phyloP scores from a whole-genome alignment of 768 basidiomycete species.

The Pisolithus sp. region DNA sequence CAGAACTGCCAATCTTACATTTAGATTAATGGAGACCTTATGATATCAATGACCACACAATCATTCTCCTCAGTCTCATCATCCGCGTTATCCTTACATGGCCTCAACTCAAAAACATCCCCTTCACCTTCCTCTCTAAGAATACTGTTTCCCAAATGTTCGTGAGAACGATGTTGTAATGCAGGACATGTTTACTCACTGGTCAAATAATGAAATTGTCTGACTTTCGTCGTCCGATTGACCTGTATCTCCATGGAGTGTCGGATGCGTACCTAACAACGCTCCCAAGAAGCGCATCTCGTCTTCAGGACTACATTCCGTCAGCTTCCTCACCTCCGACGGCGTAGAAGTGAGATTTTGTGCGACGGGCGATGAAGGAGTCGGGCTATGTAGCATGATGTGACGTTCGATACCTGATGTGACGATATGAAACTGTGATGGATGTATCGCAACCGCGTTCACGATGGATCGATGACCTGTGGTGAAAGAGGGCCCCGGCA shows the following conservation, averaged over 20 bases:
- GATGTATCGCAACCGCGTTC: slow-evolving; percentile 69
- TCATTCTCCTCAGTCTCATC: slow-evolving; percentile 18
- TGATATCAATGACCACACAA: slow-evolving; percentile 14
- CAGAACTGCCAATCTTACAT: too few relatives aligned
- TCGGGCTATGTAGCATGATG: slow-evolving; percentile 64
- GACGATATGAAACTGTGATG: slow-evolving; percentile 55
- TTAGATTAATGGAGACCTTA: slow-evolving; percentile 12
- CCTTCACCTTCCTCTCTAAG: slow-evolving; percentile 49
- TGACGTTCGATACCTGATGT: slow-evolving; percentile 72
- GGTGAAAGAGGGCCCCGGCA: not conserved
- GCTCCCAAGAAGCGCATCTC: slow-evolving; percentile 33
- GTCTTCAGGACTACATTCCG: slow-evolving; percentile 30
- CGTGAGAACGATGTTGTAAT: slow-evolving; percentile 5
- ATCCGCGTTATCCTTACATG: slow-evolving; percentile 31
- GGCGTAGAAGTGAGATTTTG: slow-evolving; percentile 42
- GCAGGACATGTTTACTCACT: slow-evolving; percentile 39
- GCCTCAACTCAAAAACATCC: slow-evolving; percentile 48
- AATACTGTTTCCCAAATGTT: slow-evolving; percentile 37
- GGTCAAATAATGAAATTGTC: slow-evolving; percentile 65
- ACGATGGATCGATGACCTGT: slow-evolving; percentile 73
- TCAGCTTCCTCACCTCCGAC: slow-evolving; percentile 41
- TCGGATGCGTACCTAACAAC: slow-evolving; percentile 22
- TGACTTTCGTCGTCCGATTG: slow-evolving; percentile 37
- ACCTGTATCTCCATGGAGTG: slow-evolving; percentile 21
- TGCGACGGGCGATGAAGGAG: slow-evolving; percentile 45